Evolutionary conservation across 176 grass and related monocot genomes (phyloP), one percentile per base, ranked within the genome.

Genomic region (Leersia perrieri): DNA sequence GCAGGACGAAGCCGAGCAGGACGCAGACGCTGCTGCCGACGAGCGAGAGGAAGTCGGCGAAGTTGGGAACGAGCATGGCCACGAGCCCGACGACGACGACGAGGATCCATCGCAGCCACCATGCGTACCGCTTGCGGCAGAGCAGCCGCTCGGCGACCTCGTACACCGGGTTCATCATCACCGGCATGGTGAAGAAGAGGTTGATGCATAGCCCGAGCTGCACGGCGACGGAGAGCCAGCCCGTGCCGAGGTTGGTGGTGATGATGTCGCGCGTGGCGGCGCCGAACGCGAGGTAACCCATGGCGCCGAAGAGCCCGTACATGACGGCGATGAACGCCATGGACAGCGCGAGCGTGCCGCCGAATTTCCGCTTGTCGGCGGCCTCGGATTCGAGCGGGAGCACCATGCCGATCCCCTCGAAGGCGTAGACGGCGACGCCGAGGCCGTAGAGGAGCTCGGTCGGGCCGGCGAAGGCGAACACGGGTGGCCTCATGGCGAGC

Each of bases 121-220:
- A 89, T 64, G 90, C 88, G 85, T 93, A 99, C 10, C 80, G 83
- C 68, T 90, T 99, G 42, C 75, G 86, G 80, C 68, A 89, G 75
- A 91, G 72, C 78, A 91, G 92, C 20, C 96, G 87, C 88, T 99
- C 92, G 40, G 88, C 88, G 51, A 99, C 90, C 90, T 99, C 96
- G 80, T 86, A 99, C 0, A 99, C 92, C 1, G 96, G 92, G 84
- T 99, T 92, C 96, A 99, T 99, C 96, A 95, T 93, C 18, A 99
- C 90, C 27, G 96, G 90, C 84, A 99, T 86, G 78, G 96, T 90
- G 88, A 99, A 99, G 86, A 95, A 99, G 82, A 99, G 91, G 87
- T 95, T 99, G 80, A 91, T 87, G 92, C 96, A 99, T 31, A 99
- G 90, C 9, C 95, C 95, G 2, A 98, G 57, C 88, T 95, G 95